phyloP scores from a whole-genome alignment of 805 yeast species.

The Kluyveromyces starmeri region DNA sequence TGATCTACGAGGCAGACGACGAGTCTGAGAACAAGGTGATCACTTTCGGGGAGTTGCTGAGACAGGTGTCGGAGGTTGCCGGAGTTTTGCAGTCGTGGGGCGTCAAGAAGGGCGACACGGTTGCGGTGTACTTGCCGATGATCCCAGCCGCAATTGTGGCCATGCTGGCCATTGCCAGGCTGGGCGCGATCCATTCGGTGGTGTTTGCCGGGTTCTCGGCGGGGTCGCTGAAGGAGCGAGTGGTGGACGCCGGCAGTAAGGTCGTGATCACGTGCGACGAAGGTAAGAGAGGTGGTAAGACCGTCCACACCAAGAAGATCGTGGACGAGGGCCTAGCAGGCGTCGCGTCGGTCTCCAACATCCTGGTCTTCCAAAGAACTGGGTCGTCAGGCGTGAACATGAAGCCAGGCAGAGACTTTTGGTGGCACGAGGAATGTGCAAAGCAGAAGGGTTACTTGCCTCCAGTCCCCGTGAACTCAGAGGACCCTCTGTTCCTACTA shows the following conservation, averaged over 20 bases:
- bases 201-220: constrained; percentile 95
- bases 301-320: constrained; percentile 83
- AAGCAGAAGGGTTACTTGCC: constrained; percentile 81
- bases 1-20: constrained; percentile 92
- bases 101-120: constrained; percentile 88
- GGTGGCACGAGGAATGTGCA: constrained; percentile 89
- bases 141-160: constrained; percentile 93
- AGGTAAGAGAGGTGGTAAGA: constrained; percentile 92
- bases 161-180: constrained; percentile 84
- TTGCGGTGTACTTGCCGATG: constrained; percentile 96
- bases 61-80: constrained; percentile 79
- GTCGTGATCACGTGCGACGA: constrained; percentile 92
- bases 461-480: constrained; percentile 78
- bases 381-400: constrained; percentile 65
- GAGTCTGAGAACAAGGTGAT: constrained; percentile 61
- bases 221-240: constrained; percentile 85
- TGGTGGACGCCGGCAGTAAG: constrained; percentile 76
- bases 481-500: constrained; percentile 90
- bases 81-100: constrained; percentile 79
- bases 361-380: constrained; percentile 82
- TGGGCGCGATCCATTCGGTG: constrained; percentile 95
- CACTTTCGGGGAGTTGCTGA: constrained; percentile 79
- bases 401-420: constrained; percentile 73
- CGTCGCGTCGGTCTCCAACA: constrained; percentile 69
- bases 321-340: constrained; percentile 85